A percentile compares a stretch with the other conserved stretches of the same genome.
Conservation (phyloP, 495 filamentous ascomycete species). For the Penicillium manginii region DNA sequence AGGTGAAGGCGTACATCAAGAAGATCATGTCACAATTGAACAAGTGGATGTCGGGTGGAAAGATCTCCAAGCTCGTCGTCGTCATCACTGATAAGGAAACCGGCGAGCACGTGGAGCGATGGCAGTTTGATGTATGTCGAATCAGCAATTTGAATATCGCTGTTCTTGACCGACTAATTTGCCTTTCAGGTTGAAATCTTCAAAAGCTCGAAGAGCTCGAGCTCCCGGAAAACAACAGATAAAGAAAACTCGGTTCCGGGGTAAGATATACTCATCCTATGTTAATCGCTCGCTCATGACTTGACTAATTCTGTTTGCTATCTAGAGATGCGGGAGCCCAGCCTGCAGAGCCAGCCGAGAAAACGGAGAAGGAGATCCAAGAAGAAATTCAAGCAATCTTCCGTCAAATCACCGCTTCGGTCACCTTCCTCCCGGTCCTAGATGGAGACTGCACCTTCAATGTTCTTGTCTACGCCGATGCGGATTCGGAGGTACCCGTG, state of each 20-base stretch:
- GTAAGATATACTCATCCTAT: slow-evolving; percentile 39
- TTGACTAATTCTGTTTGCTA: slow-evolving; percentile 8
- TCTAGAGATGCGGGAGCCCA: slow-evolving; percentile 37
- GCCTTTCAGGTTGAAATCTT: slow-evolving; percentile 69
- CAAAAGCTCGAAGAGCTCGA: slow-evolving; percentile 56
- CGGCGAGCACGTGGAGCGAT: slow-evolving; percentile 92
- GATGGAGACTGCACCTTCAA: slow-evolving; percentile 97
- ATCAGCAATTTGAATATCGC: neutral
- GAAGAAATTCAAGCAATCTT: slow-evolving; percentile 94
- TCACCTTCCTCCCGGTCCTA: slow-evolving; percentile 93
- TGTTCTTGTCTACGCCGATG: slow-evolving; percentile 96
- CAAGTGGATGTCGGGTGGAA: slow-evolving; percentile 93
- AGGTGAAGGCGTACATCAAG: slow-evolving; percentile 98
- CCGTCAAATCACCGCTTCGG: slow-evolving; percentile 95
- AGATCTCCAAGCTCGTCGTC: slow-evolving; percentile 94
- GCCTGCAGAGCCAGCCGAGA: slow-evolving; percentile 57
- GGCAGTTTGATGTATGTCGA: slow-evolving; percentile 88
- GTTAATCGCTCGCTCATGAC: neutral
- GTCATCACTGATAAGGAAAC: slow-evolving; percentile 96
- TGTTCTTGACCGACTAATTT: slow-evolving; percentile 10
- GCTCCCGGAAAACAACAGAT: slow-evolving; percentile 54
- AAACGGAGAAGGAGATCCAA: slow-evolving; percentile 92
- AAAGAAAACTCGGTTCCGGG: slow-evolving; percentile 65
- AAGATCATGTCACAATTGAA: slow-evolving; percentile 97
- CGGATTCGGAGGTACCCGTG: slow-evolving; percentile 92